Percentiles rank a stretch among this genome's conserved stretches.
These are phyloP conservation scores for Xylaria sp. DNA, from an alignment of 2,329 filamentous ascomycete species.

Conservation along the genomic window DNA sequence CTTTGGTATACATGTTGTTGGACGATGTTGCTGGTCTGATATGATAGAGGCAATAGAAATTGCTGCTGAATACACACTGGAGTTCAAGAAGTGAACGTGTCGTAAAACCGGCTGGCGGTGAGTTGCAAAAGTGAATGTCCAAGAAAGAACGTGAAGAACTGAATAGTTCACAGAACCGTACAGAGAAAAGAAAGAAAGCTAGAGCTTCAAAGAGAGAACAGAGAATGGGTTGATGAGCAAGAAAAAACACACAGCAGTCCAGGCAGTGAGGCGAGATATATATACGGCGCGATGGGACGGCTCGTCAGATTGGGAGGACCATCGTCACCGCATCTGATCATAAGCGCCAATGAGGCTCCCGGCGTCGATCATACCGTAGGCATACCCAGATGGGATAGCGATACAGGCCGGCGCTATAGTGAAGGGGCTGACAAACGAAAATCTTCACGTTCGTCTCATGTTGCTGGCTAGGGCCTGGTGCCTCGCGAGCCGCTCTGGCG, in stretches of 20 bases:
- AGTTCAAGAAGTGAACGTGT: slow-evolving; percentile 37
- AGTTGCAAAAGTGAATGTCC: slow-evolving; percentile 42
- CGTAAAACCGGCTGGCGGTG: slow-evolving; percentile 49
- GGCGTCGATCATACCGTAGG: slow-evolving; percentile 45
- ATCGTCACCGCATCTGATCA: slow-evolving; percentile 29
- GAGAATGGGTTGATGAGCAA: slow-evolving; percentile 44
- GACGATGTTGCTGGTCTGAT: slow-evolving; percentile 25
- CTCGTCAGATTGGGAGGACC: slow-evolving; percentile 26
- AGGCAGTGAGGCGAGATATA: slow-evolving; percentile 39
- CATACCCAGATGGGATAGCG: slow-evolving; percentile 4
- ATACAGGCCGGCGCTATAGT: slow-evolving; percentile 27
- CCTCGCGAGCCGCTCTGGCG: slow-evolving; percentile 18
- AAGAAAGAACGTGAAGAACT: slow-evolving; percentile 50
- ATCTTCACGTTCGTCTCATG: slow-evolving; percentile 38
- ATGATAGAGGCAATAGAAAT: slow-evolving; percentile 31
- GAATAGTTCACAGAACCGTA: slow-evolving; percentile 55
- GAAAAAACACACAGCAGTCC: slow-evolving; percentile 33
- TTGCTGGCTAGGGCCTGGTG: not conserved
- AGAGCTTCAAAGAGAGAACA: slow-evolving; percentile 47
- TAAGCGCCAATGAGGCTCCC: slow-evolving; percentile 41
- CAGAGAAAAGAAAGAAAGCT: slow-evolving; percentile 40
- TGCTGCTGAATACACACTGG: slow-evolving; percentile 37
- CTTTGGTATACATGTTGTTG: slow-evolving; percentile 60
- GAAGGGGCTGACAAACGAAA: slow-evolving; percentile 23
- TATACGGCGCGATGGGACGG: slow-evolving; percentile 33